Evolutionary conservation across 2,329 filamentous ascomycete species (phyloP), one percentile per base, ranked within the genome.

Genomic region (Coniochaeta ligniaria): DNA sequence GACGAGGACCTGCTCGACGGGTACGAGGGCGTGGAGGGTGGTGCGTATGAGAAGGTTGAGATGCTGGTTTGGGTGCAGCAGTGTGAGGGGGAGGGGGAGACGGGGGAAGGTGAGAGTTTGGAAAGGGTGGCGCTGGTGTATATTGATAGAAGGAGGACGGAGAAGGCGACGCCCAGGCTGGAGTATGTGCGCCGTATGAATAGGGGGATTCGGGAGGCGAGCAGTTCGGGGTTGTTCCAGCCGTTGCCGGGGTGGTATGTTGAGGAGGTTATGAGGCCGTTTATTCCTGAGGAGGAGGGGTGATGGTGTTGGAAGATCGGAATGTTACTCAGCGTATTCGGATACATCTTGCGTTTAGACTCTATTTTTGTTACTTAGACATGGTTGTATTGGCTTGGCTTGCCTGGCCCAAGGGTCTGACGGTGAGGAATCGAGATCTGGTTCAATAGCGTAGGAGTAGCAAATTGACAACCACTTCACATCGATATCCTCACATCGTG

Each of bases 161-260:
- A 60, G 22, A 74, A 76, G 26, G 74, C 72, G n/a, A 61, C 50
- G 50, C 81, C 84, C 2, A 73, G 73, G 66, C 66, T 75, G 2
- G 87, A 89, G 74, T 90, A 89, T 67, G 72, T 89, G 8, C 76
- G 72, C 50, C 72, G 86, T 31, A 88, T 90, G 83, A 87, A 89
- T 69, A 72, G 71, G 64, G 87, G 84, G 1, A 84, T 90, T 31
- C 65, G 73, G 35, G 86, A 90, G 73, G 86, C 83, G 28, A 63
- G 83, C 17, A 67, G 67, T 62, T 73, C 78, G 64, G 83, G 83
- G 0, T 70, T 16, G 38, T n/a, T 20, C 38, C 4, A 2, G 43
- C 20, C 20, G 43, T 14, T 90, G 68, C 83, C 85, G 35, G 63
- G 70, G 66, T 66, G 61, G 43, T 90, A 88, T 72, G 83, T 86